Evolutionary conservation across 345 rosid genomes (phyloP), one percentile per base, ranked within the genome.

Genomic region (Euphorbia tirucalli): DNA sequence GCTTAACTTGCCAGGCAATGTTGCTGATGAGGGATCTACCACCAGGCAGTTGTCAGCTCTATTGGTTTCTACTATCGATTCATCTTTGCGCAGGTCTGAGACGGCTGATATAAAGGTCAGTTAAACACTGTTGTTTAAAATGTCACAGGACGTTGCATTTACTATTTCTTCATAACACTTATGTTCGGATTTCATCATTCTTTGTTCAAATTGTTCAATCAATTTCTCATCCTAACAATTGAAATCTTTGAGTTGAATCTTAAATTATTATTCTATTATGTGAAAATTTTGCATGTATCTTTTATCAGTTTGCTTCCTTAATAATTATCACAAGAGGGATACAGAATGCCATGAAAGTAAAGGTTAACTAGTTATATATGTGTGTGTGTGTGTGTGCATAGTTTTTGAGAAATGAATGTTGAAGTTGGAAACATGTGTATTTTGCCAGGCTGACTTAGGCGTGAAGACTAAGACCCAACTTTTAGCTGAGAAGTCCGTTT

Each of bases 391-490:
- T 41, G 46, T 13, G 11, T 46, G 5, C 11, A 25, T 13, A 67
- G 31, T 16, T 49, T 11, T 32, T 57, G 50, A 56, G 41, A 25
- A 69, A 2, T 57, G 65, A 43, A 37, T 19, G 13, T 1, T 61
- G 5, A 37, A 52, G 14, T 52, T 27, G 35, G 58, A 13, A 56
- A 44, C 11, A 52, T 59, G 41, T 31, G 46, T 60, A 50, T 74
- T 77, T 11, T 78, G 70, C 80, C 94, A 95, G 99, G 93, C 90
- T 65, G 99, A 95, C 75, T 81, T 92, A 66, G 99, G 99, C 71
- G 99, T 95, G 69, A 95, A 95, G 90, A 95, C 99, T 24, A 95
- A 95, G 90, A 92, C 99, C 70, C 99, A 95, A 78, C 92, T 95
- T 70, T 81, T 92, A 89, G 99, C 99, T 65, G 99, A 95, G 82